Percentiles rank a stretch among this genome's conserved stretches.
Conservation (phyloP, 345 rosid species). For the Ceriops zippeliana region DNA sequence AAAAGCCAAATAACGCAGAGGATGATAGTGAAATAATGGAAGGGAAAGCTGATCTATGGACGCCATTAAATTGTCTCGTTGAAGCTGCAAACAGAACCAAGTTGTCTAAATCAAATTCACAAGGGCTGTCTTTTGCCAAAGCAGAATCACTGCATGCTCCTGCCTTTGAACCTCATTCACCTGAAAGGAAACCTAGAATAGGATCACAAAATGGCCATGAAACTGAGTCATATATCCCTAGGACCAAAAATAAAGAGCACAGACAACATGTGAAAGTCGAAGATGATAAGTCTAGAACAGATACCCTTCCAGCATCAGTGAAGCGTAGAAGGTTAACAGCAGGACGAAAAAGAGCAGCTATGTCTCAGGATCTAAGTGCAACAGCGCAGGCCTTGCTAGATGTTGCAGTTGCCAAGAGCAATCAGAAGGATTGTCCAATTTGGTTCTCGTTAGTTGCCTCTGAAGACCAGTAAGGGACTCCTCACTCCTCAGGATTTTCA, state of each 20-base stretch:
- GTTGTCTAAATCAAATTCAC: slow-evolving; percentile 57
- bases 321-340: slow-evolving; percentile 60
- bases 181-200: slow-evolving; percentile 32
- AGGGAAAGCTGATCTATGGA: slow-evolving; percentile 74
- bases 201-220: slow-evolving; percentile 32
- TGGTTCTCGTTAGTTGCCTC: slow-evolving; percentile 95
- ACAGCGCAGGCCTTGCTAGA: slow-evolving; percentile 50
- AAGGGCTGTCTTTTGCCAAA: slow-evolving; percentile 36
- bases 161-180: slow-evolving; percentile 34
- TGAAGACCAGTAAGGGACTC: slow-evolving; percentile 68
- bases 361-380: slow-evolving; percentile 46
- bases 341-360: slow-evolving; percentile 47
- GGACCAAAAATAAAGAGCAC: slow-evolving; percentile 51
- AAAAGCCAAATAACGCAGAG: slow-evolving; percentile 31
- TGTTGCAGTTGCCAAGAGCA: slow-evolving; percentile 43
- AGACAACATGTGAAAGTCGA: slow-evolving; percentile 40
- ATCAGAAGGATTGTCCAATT: slow-evolving; percentile 66
- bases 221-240: slow-evolving; percentile 28
- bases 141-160: slow-evolving; percentile 34
- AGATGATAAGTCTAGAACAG: slow-evolving; percentile 44
- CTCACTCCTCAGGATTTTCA: slow-evolving; percentile 5
- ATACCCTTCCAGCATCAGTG: slow-evolving; percentile 49
- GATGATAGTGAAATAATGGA: slow-evolving; percentile 50
- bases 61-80: slow-evolving; percentile 87
- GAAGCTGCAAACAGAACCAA: slow-evolving; percentile 92